phyloP scores from a whole-genome alignment of 1,284 basidiomycete species.

The Chalciporus sp. region DNA sequence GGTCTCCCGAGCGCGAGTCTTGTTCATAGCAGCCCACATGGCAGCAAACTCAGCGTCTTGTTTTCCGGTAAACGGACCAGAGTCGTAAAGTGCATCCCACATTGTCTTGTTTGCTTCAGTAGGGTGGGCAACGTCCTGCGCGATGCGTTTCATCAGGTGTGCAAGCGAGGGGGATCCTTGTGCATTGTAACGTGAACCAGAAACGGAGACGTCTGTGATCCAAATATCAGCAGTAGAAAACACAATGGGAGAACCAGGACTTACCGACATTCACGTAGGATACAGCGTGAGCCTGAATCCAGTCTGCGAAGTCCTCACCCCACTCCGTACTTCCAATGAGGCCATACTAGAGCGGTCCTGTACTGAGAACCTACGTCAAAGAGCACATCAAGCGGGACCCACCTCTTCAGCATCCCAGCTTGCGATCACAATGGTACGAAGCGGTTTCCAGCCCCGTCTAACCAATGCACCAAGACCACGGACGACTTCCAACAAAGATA shows the following conservation, averaged over 20 bases:
- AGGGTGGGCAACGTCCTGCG: slow-evolving; percentile 71
- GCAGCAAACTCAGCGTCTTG: slow-evolving; percentile 36
- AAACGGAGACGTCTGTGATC: slow-evolving; percentile 57
- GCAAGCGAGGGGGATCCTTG: slow-evolving; percentile 77
- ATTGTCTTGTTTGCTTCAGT: slow-evolving; percentile 52
- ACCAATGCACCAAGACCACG: slow-evolving; percentile 80
- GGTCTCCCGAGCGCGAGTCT: slow-evolving; percentile 20
- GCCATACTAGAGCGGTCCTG: slow-evolving; percentile 61
- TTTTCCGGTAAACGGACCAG: slow-evolving; percentile 50
- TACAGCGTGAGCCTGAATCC: slow-evolving; percentile 79
- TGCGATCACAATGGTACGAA: slow-evolving; percentile 86
- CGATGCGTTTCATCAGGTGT: slow-evolving; percentile 68
- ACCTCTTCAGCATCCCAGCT: slow-evolving; percentile 95
- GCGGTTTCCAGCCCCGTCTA: slow-evolving; percentile 83
- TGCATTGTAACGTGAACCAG: slow-evolving; percentile 65
- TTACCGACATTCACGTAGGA: slow-evolving; percentile 85
- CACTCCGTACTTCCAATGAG: slow-evolving; percentile 86
- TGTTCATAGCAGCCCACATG: slow-evolving; percentile 31
- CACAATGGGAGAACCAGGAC: slow-evolving; percentile 13
- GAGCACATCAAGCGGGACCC: slow-evolving; percentile 6
- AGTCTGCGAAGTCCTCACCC: slow-evolving; percentile 86
- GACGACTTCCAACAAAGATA: slow-evolving; percentile 82
- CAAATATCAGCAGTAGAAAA: slow-evolving; percentile 11
- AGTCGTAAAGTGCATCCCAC: slow-evolving; percentile 67
- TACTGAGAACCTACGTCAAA: slow-evolving; percentile 1